Base-by-base conservation (phyloP, 2,329 filamentous ascomycete species). In the Exophiala xenobiotica region DNA sequence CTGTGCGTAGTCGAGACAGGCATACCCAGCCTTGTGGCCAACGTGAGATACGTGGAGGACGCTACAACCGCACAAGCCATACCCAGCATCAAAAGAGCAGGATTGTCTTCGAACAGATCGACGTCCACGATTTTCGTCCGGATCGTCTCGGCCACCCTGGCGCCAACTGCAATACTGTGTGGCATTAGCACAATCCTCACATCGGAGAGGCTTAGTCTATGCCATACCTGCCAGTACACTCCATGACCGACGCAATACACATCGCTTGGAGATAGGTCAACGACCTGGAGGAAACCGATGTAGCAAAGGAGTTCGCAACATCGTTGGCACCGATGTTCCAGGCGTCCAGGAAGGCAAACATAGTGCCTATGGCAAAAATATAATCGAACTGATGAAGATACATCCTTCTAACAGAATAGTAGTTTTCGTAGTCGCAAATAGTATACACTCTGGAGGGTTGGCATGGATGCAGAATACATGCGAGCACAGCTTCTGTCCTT, bases 221-320 rank as follows among this genome's bases (percentile, higher is more conserved):
- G 9, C 19, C 29, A 16, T 49, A 49, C 46, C 46, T 49, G 12
- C 84, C 85, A 43, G 81, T 68, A 67, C 87, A 75, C 68, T 88
- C 85, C 68, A 86, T 87, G 57, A 87, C 68, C 37, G 80, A 79
- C 40, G 81, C 81, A 44, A 86, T 71, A 24, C 83, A 61, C 81
- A 85, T 85, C 57, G 82, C 85, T 71, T 86, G 82, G 59, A 80
- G 70, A 71, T 87, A 86, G 2, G 83, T 77, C 62, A 89, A 76
- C 58, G 87, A 90, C 48, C 87, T 75, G 16, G 87, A 90, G n/a
- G 87, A 90, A 51, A 91, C 87, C 62, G 81, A 85, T 62, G 87
- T 91, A 6, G 87, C 87, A 83, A 86, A 91, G 43, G 87, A 75
- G 72, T 91, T 91, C 65, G 87, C 87, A 51, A 91, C 87, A 85